These are phyloP conservation scores for Chloris gayana DNA, from an alignment of 176 grass and related monocot species.

Conservation along the genomic window DNA sequence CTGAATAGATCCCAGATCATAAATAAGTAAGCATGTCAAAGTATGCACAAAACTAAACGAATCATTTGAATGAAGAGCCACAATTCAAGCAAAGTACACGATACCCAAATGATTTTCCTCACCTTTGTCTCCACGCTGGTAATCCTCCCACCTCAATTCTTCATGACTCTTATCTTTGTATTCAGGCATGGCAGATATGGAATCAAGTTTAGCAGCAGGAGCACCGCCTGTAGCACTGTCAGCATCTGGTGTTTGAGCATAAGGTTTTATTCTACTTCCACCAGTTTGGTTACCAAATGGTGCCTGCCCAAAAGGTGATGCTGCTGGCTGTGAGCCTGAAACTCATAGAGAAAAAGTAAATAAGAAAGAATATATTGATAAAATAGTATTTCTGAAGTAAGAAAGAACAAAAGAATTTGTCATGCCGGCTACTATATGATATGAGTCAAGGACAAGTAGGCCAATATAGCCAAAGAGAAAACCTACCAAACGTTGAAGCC, in stretches of 20 bases:
- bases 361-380: background rate
- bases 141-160: slow-evolving; percentile 94
- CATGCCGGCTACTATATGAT: slow-evolving; percentile 25
- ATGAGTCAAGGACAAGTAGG: slow-evolving; percentile 23
- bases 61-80: slow-evolving; percentile 3
- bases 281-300: slow-evolving; percentile 66
- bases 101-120: slow-evolving; percentile 13
- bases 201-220: slow-evolving; percentile 76
- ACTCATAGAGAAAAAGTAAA: slow-evolving; percentile 26
- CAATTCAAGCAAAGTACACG: slow-evolving; percentile 21
- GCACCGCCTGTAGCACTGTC: slow-evolving; percentile 69
- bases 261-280: slow-evolving; percentile 76
- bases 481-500: slow-evolving; percentile 78
- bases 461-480: slow-evolving; percentile 25
- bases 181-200: slow-evolving; percentile 90
- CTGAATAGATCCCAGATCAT: slow-evolving; percentile 10
- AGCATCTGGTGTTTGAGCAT: slow-evolving; percentile 67
- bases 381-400: slow-evolving; percentile 6
- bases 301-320: slow-evolving; percentile 71
- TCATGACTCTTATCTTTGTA: slow-evolving; percentile 98
- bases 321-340: slow-evolving; percentile 71
- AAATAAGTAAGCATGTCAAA: slow-evolving; percentile 16
- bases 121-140: slow-evolving; percentile 92
- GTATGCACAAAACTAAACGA: slow-evolving; percentile 8
- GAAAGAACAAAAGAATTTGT: slow-evolving; percentile 9